These are phyloP conservation scores for Tirmania nivea DNA, from an alignment of 495 filamentous ascomycete species.

Conservation along the genomic window DNA sequence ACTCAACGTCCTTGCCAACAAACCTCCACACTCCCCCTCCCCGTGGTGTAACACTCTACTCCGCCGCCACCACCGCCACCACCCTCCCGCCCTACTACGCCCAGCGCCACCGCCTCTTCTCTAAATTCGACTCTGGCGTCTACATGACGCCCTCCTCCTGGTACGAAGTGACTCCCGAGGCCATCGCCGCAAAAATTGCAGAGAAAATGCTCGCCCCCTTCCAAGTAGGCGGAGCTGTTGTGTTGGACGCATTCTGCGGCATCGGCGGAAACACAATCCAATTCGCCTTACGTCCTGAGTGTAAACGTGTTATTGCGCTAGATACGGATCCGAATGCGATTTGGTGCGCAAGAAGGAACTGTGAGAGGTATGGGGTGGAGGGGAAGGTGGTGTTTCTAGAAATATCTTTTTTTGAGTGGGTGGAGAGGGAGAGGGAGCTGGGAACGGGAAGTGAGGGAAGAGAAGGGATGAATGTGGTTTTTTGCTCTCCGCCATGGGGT, in stretches of 20 bases:
- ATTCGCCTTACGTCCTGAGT: constrained; percentile 56
- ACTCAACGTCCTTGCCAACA: too few species aligned
- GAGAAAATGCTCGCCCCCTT: constrained; percentile 35
- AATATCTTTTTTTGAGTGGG: constrained; percentile 55
- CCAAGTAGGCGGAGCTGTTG: background rate
- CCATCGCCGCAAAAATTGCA: constrained; percentile 69
- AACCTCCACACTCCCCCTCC: background rate
- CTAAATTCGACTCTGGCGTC: constrained; percentile 60
- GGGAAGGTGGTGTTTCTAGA: constrained; percentile 64
- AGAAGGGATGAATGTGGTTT: constrained; percentile 31
- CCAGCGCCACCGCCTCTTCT: constrained; percentile 69
- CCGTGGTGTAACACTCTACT: background rate
- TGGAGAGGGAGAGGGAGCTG: constrained; percentile 21
- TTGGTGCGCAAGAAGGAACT: constrained; percentile 81
- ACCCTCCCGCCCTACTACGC: constrained; percentile 47
- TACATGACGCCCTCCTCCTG: constrained; percentile 80
- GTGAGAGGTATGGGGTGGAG: constrained; percentile 60
- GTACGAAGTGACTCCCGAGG: constrained; percentile 92
- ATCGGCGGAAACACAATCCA: constrained; percentile 91
- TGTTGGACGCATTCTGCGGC: constrained; percentile 79
- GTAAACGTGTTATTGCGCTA: constrained; percentile 65
- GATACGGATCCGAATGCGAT: constrained; percentile 59
- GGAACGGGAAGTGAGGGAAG: constrained; percentile 18
- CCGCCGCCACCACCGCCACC: constrained; percentile 24
- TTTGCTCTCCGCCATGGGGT: constrained; percentile 90